Conservation (phyloP, 139 green algal species). For the Spirogloea muscicola region DNA sequence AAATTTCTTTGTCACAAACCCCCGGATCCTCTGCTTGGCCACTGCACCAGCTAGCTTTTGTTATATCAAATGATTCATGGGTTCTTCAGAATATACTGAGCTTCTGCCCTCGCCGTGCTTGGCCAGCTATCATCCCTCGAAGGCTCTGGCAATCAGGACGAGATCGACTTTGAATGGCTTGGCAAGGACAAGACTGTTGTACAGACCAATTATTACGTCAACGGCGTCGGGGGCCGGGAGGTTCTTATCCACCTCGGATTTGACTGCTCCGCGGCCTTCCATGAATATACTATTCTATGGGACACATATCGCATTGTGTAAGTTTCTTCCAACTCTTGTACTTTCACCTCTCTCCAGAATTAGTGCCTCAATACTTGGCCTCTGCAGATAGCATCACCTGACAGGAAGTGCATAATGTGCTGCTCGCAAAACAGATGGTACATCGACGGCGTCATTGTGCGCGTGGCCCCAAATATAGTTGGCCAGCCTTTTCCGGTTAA, state of each 20-base stretch:
- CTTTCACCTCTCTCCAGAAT: no score
- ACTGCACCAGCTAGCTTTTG: not conserved
- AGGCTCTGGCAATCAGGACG: conserved; percentile 12
- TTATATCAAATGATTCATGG: not conserved
- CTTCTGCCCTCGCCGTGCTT: not conserved
- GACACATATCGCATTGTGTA: no score
- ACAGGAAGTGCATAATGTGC: no score
- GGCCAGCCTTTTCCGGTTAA: not conserved
- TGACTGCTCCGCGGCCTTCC: conserved; percentile 23
- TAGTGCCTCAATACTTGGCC: no score
- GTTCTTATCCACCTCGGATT: conserved; percentile 13
- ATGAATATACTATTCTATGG: conserved; percentile 12
- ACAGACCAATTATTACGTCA: conserved; percentile 27
- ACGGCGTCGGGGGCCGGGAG: conserved; percentile 10
- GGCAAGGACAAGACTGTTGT: conserved; percentile 19
- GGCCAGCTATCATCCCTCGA: conserved; percentile 3
- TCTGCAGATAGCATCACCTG: no score
- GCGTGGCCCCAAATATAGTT: not conserved
- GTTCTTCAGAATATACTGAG: no score
- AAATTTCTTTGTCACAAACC: no score
- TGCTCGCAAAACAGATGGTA: conserved; percentile 10
- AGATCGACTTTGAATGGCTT: conserved; percentile 30
- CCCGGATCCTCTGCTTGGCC: not conserved
- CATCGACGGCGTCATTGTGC: conserved; percentile 10
- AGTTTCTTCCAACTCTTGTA: no score